Conservation (phyloP, 1,139 yeast genomes). For the Pichia sp. region DNA sequence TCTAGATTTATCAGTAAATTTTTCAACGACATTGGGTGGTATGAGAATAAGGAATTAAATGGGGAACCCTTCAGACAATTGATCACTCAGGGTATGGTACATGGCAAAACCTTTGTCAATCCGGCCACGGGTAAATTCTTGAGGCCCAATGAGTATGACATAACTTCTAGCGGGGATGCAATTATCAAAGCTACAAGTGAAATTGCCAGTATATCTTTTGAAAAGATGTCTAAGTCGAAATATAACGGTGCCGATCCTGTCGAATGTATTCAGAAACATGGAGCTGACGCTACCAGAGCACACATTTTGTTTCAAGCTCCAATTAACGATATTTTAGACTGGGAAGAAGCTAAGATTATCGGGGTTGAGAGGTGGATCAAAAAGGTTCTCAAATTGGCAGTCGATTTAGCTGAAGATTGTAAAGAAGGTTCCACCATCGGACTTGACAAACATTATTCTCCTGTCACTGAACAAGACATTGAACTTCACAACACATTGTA, state of each 20-base stretch:
- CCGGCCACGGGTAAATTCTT: conserved; percentile 71
- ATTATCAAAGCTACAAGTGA: conserved; percentile 47
- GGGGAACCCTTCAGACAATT: conserved; percentile 80
- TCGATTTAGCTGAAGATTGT: conserved; percentile 20
- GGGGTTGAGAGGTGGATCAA: conserved; percentile 87
- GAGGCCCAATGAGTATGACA: conserved; percentile 68
- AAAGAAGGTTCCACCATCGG: conserved; percentile 1
- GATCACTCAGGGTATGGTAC: conserved; percentile 97
- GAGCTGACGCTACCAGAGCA: conserved; percentile 93
- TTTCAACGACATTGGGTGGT: conserved; percentile 57
- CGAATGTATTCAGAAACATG: conserved; percentile 69
- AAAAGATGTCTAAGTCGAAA: conserved; percentile 95
- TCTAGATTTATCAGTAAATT: conserved; percentile 83
- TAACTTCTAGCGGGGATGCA: conserved; percentile 40
- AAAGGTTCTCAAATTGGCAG: conserved; percentile 49
- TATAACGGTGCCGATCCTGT: conserved; percentile 91
- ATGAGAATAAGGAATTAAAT: conserved; percentile 40
- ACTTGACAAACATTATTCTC: conserved; percentile 8
- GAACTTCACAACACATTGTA: conserved; percentile 56
- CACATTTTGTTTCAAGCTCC: conserved; percentile 95
- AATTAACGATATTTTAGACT: conserved; percentile 68
- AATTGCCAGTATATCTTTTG: conserved; percentile 56
- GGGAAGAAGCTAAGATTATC: conserved; percentile 85
- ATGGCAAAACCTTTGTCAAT: conserved; percentile 76
- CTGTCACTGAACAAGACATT: conserved; percentile 38